Evolutionary conservation across 805 yeast genomes (phyloP).

Genomic region (Isabelozyma gotoi): DNA sequence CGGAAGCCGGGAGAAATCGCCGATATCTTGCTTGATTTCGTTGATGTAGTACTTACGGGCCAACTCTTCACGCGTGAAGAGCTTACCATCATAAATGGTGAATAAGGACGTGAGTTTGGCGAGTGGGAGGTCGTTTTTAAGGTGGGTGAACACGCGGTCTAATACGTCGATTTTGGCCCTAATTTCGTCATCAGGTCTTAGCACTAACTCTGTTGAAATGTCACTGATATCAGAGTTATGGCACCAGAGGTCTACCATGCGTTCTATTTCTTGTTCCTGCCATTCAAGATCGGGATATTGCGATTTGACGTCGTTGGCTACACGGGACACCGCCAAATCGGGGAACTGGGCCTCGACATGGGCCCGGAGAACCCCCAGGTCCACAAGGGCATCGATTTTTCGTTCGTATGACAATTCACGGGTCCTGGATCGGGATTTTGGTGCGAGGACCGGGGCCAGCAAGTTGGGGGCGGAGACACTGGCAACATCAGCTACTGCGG

Average conservation of each 20-base stretch:
- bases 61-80: not conserved
- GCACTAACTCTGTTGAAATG: not conserved
- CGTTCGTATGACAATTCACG: not conserved
- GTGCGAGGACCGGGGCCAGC: too few species aligned
- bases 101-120: not conserved
- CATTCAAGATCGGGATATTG: not conserved
- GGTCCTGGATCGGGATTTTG: not conserved
- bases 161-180: not conserved
- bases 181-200: not conserved
- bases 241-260: not conserved
- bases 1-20: not conserved
- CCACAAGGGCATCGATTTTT: not conserved
- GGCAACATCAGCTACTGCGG: too few species aligned
- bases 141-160: not conserved
- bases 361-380: not conserved
- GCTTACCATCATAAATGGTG: not conserved
- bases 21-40: not conserved
- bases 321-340: not conserved
- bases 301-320: not conserved
- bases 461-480: too few species aligned
- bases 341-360: not conserved
- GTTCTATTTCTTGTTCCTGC: not conserved
- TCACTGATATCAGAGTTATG: not conserved
- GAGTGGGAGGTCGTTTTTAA: not conserved
- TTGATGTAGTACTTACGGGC: not conserved